Evolutionary conservation across 495 filamentous ascomycete species (phyloP), one percentile per base, ranked within the genome.

Genomic region (Hypoxylon lienhwacheense): DNA sequence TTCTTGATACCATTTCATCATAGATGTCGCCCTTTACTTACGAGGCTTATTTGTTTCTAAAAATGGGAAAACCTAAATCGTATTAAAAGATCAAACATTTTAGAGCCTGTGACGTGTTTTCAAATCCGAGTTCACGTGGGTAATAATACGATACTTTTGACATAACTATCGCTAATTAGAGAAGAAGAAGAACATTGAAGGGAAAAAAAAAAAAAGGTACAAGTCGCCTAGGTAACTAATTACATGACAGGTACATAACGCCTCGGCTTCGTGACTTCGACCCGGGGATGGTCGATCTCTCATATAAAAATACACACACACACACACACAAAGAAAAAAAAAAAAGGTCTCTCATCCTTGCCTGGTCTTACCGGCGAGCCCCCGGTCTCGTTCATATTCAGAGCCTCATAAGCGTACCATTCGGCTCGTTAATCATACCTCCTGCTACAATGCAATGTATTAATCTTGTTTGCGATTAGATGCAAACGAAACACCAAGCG

Each of bases 371-470:
- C 51, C 51, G 51, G 44, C n/a, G 36, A 53, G 19, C 17, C 57
- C 52, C 47, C 42, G 24, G 47, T 45, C 52, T 21, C 37, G 37
- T 42, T 24, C 32, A 29, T 46, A 55, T 33, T 52, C 51, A 53
- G 58, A 61, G 58, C 58, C 58, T 61, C 58, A 61, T 34, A 32
- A 50, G 54, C 24, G 33, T 41, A 16, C 20, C 43, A 22, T 31
- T 45, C 25, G 25, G 26, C 41, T 41, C 41, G 8, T 32, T 16
- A n/a, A 26, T 15, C 40, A 16, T n/a, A 31, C 3, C 28, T 31
- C 12, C 8, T n/a, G n/a, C n/a, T n/a, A n/a, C n/a, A n/a, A n/a
- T n/a, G n/a, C n/a, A n/a, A n/a, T n/a, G n/a, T n/a, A n/a, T n/a
- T n/a, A n/a, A n/a, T n/a, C n/a, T n/a, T n/a, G n/a, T n/a, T n/a